Percentiles rank a stretch among this genome's conserved stretches.
phyloP scores from a whole-genome alignment of 108 stramenopile genomes.

The Craspedostauros australis region DNA sequence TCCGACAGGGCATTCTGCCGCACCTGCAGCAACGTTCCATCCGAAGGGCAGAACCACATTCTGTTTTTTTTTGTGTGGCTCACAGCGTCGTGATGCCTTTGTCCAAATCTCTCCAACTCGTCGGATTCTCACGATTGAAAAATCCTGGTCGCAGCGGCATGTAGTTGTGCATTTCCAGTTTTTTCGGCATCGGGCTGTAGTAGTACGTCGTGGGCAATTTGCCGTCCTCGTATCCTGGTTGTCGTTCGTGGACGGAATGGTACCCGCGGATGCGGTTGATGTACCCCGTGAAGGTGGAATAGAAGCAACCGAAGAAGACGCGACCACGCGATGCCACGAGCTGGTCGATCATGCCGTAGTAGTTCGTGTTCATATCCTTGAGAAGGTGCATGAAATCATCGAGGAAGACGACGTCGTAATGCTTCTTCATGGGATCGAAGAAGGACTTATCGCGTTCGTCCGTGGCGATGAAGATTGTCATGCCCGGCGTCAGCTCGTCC shows the following conservation, averaged over 20 bases:
- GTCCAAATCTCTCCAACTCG: slow-evolving; percentile 69
- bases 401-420: slow-evolving; percentile 68
- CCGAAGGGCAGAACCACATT: slow-evolving; percentile 89
- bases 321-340: slow-evolving; percentile 69
- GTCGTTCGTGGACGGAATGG: slow-evolving; percentile 55
- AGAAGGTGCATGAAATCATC: slow-evolving; percentile 72
- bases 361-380: slow-evolving; percentile 68
- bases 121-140: slow-evolving; percentile 58
- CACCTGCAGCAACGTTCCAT: slow-evolving; percentile 79
- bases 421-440: slow-evolving; percentile 63
- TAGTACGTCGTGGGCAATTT: slow-evolving; percentile 48
- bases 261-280: slow-evolving; percentile 81
- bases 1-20: slow-evolving; percentile 11
- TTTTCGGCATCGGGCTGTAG: slow-evolving; percentile 40
- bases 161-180: slow-evolving; percentile 45
- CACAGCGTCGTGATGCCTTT: too few species aligned
- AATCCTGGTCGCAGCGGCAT: slow-evolving; percentile 26
- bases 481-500: slow-evolving; percentile 25
- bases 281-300: slow-evolving; percentile 78
- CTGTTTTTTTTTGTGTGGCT: too few species aligned
- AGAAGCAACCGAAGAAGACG: slow-evolving; percentile 70
- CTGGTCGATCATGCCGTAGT: slow-evolving; percentile 83
- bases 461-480: slow-evolving; percentile 70
- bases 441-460: slow-evolving; percentile 76
- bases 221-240: slow-evolving; percentile 48